Evolutionary conservation across 1,284 basidiomycete species (phyloP), one percentile per base, ranked within the genome.

Genomic region (Ustilago sp.): DNA sequence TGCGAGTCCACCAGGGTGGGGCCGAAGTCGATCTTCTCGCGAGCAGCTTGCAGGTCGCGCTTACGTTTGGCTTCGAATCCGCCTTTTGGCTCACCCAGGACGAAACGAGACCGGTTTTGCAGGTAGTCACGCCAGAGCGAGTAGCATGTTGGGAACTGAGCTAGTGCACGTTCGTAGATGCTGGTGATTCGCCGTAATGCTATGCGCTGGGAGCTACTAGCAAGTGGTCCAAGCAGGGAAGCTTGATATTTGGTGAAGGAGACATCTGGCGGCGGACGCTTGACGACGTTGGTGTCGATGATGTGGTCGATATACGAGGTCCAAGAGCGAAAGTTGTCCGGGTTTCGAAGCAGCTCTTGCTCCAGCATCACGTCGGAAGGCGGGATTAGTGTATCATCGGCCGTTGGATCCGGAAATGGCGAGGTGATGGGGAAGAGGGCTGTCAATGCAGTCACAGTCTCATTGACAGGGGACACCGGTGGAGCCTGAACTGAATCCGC

Each of bases 91-190:
- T 83, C 82, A 0, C 96, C 97, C 3, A 97, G 88, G 2, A 99
- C 93, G 86, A 92, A 98, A 2, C 90, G 89, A 88, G 93, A 92
- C 31, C 97, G 90, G 85, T 92, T 91, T 56, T 90, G 89, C 52
- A 98, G 89, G 86, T 99, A 99, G 0, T 93, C 90, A 83, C 94
- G 94, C 97, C 97, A 99, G 54, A 99, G 88, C 85, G 95, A 94
- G 90, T 93, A 99, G 13, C 92, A 94, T 17, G 90, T 90, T 0
- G 96, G 93, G 82, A 98, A 98, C 70, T 95, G 90, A 6, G 88
- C 90, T 15, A 99, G 89, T 0, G 95, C 95, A 38, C 94, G 89
- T 87, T 99, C 97, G 85, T 97, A 99, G 35, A 97, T 90, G 86
- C 93, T 94, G 6, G 93, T 93, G 53, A 95, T 88, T 58, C 92